Conservation (phyloP, 257 asterid species). For the Craterostigma plantagineum region DNA sequence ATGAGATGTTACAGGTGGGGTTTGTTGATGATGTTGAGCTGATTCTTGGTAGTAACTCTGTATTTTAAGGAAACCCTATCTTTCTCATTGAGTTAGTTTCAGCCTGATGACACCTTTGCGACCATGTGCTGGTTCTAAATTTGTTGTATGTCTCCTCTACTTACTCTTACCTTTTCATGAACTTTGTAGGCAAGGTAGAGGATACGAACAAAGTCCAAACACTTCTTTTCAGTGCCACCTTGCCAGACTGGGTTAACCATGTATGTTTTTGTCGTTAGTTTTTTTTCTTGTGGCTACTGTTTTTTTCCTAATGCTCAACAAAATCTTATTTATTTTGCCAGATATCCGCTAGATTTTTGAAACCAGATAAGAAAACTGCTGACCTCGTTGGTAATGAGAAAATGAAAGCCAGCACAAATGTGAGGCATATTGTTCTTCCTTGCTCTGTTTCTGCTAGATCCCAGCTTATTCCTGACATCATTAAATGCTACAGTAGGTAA, state of each 20-base stretch:
- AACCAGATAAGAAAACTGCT: slow-evolving; percentile 64
- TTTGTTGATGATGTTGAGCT: slow-evolving; percentile 97
- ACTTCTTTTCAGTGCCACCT: slow-evolving; percentile 90
- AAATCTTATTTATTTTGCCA: slow-evolving; percentile 12
- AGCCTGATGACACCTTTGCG: background rate
- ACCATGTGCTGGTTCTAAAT: background rate
- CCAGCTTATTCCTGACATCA: slow-evolving; percentile 87
- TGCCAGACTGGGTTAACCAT: slow-evolving; percentile 79
- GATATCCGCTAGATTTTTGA: slow-evolving; percentile 62
- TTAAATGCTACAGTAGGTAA: slow-evolving; percentile 87
- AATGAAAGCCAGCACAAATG: slow-evolving; percentile 90
- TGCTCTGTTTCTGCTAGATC: slow-evolving; percentile 77
- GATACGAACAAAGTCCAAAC: slow-evolving; percentile 83
- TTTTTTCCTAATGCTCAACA: slow-evolving; percentile 6
- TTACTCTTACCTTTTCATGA: background rate
- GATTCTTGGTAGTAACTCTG: slow-evolving; percentile 65
- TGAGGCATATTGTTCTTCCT: slow-evolving; percentile 80
- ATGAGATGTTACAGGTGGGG: slow-evolving; percentile 99
- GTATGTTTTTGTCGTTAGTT: slow-evolving; percentile 14
- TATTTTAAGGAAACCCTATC: too few relatives aligned
- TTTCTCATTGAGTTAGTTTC: too few relatives aligned
- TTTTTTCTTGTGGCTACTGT: background rate
- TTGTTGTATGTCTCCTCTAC: background rate
- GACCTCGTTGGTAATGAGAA: slow-evolving; percentile 95
- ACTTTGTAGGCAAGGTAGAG: slow-evolving; percentile 54